Evolutionary conservation across 2,329 filamentous ascomycete genomes (phyloP), one percentile per base, ranked within the genome.

Genomic region (Pseudogymnoascus sp.): DNA sequence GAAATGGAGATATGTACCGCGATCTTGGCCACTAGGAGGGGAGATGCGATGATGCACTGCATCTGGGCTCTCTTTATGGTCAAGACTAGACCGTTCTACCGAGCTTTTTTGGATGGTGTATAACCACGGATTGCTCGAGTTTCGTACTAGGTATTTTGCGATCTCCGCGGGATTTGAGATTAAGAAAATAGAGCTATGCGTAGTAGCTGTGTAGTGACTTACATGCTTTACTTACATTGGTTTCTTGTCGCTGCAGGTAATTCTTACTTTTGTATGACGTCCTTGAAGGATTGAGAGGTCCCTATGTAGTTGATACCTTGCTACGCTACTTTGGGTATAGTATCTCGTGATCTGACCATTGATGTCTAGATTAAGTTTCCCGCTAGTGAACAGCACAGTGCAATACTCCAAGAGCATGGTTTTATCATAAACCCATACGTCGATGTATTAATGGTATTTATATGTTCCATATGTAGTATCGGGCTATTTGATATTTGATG

Each of bases 351-450:
- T 33, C 50, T 33, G 28, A 57, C 26, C n/a, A 1, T 19, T 33
- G 50, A 57, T 57, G 50, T 57, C 50, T 7, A 19, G n/a, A 57
- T 57, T 57, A 57, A 21, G 50, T 57, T 53, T 57, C 50, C 44
- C 50, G 28, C 28, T 57, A 57, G 50, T 57, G 47, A n/a, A 19
- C 33, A 13, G 33, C 13, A 36, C 33, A 36, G 33, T 15, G 4
- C 3, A 33, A 19, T 31, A 31, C n/a, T 53, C 7, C 10, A 13
- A 7, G 26, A 33, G 21, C 9, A 28, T 19, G 11, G 5, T 13
- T 33, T 19, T 57, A 3, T 57, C 9, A 35, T 2, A 57, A 57
- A 23, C 5, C 6, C 28, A 33, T 19, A 5, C n/a, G 21, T 1
- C 3, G 8, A 21, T 6, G 6, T 21, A 19, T 21, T 8, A 13